A percentile compares a stretch with the other conserved stretches of the same genome.
These are phyloP conservation scores for Geranomyces michiganensis DNA, from an alignment of 192 early-diverging fungal genomes.

Conservation along the genomic window DNA sequence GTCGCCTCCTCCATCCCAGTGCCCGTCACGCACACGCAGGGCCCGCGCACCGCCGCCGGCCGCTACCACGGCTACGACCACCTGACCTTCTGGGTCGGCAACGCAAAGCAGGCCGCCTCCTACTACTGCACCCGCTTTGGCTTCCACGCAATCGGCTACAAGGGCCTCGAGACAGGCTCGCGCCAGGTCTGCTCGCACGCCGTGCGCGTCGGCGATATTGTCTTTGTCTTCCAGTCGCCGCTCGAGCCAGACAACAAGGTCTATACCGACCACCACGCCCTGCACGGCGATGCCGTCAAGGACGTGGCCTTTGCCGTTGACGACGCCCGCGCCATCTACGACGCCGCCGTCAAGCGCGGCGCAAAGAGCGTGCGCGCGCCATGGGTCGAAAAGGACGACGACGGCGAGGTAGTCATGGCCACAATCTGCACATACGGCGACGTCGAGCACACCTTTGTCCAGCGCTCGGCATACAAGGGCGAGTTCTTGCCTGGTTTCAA, in stretches of 20 bases:
- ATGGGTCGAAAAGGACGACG: constrained; percentile 79
- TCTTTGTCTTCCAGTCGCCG: constrained; percentile 91
- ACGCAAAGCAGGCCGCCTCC: constrained; percentile 93
- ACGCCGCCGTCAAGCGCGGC: constrained; percentile 81
- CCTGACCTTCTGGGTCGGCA: constrained; percentile 84
- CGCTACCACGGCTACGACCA: constrained; percentile 78
- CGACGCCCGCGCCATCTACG: constrained; percentile 77
- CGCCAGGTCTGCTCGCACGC: constrained; percentile 86
- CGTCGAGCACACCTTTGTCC: constrained; percentile 93
- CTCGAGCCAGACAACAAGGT: constrained; percentile 76
- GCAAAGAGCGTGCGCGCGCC: constrained; percentile 80
- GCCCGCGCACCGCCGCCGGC: constrained; percentile 64
- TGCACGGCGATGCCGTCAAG: constrained; percentile 93
- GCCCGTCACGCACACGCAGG: constrained; percentile 25
- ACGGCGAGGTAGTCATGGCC: constrained; percentile 90
- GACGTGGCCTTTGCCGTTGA: constrained; percentile 94
- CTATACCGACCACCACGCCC: constrained; percentile 46
- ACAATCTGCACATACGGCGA: constrained; percentile 95
- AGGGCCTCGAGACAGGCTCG: constrained; percentile 92
- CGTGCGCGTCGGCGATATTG: constrained; percentile 77
- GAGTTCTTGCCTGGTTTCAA: constrained; percentile 82
- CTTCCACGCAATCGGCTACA: constrained; percentile 91
- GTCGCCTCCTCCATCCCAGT: neutral
- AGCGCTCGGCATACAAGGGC: constrained; percentile 82
- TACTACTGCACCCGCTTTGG: constrained; percentile 93